phyloP scores from a whole-genome alignment of 768 basidiomycete genomes.

The Porphyrellus cyaneotinctus region DNA sequence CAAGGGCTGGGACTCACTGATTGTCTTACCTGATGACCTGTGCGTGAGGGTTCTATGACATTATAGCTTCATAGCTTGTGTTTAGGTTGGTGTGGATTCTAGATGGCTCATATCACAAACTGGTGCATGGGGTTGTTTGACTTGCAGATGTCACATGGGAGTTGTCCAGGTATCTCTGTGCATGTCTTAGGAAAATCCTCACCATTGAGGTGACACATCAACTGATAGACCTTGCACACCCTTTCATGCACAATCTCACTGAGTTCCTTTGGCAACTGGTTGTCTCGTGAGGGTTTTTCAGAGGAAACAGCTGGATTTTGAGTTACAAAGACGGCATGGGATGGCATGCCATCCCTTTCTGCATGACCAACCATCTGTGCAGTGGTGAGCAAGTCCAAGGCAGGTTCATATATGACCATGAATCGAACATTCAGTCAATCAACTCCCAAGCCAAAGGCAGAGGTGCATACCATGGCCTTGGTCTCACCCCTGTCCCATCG shows the following conservation, averaged over 20 bases:
- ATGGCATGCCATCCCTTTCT: neutral
- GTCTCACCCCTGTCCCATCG: neutral
- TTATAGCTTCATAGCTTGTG: too few relatives aligned
- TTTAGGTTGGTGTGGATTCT: too few relatives aligned
- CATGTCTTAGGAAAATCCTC: neutral
- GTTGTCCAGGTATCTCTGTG: neutral
- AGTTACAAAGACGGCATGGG: neutral
- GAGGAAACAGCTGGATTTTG: neutral
- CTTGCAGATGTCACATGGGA: neutral
- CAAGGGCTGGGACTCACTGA: too few relatives aligned
- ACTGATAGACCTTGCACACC: neutral
- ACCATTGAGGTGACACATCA: neutral
- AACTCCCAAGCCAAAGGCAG: neutral
- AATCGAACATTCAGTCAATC: neutral
- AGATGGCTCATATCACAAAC: too few relatives aligned
- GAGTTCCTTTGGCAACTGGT: neutral
- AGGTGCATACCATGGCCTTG: neutral
- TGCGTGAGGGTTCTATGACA: too few relatives aligned
- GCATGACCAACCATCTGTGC: neutral
- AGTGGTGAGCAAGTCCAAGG: neutral
- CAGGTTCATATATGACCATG: neutral
- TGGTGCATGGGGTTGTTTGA: neutral
- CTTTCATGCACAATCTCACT: neutral
- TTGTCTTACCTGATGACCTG: too few relatives aligned
- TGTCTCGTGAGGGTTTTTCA: too few relatives aligned